Conservation (phyloP, 805 yeast genomes). For the Myxozyma monticola region DNA sequence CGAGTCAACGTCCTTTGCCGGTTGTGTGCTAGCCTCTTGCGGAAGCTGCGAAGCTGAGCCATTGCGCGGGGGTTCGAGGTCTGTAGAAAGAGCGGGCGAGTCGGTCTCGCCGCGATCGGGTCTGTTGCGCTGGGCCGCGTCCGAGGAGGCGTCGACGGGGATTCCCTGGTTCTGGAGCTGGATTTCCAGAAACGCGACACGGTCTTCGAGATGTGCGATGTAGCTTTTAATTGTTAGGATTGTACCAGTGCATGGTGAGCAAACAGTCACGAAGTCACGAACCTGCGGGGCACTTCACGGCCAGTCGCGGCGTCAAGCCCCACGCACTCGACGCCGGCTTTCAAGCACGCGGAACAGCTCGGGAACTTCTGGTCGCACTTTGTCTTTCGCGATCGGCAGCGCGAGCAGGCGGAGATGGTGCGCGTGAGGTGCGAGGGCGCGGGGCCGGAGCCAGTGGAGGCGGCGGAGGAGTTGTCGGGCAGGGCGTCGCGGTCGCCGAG, state of each 20-base stretch:
- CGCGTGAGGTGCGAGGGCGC: conserved; percentile 29
- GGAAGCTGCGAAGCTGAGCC: too few species aligned
- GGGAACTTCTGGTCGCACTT: conserved; percentile 71
- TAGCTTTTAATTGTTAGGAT: conserved; percentile 39
- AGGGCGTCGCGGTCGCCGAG: conserved; percentile 4
- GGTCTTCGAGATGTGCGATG: conserved; percentile 67
- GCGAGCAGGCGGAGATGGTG: conserved; percentile 73
- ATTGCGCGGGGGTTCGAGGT: background rate
- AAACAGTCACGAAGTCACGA: conserved; percentile 34
- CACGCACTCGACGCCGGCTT: conserved; percentile 71
- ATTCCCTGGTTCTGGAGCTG: conserved; percentile 48
- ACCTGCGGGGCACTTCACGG: conserved; percentile 72
- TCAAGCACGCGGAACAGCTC: conserved; percentile 59
- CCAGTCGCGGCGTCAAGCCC: conserved; percentile 89
- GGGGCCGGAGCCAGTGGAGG: conserved; percentile 27
- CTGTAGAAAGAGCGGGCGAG: background rate
- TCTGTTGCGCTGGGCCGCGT: background rate
- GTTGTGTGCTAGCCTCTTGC: background rate
- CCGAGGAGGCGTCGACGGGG: conserved; percentile 34
- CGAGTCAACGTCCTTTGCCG: conserved; percentile 30
- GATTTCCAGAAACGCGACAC: conserved; percentile 57
- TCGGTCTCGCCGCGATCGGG: background rate
- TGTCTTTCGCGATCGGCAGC: conserved; percentile 71
- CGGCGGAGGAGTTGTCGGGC: conserved; percentile 13
- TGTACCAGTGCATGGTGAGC: background rate